phyloP scores from a whole-genome alignment of 495 filamentous ascomycete genomes.

The Tuber magnatum region DNA sequence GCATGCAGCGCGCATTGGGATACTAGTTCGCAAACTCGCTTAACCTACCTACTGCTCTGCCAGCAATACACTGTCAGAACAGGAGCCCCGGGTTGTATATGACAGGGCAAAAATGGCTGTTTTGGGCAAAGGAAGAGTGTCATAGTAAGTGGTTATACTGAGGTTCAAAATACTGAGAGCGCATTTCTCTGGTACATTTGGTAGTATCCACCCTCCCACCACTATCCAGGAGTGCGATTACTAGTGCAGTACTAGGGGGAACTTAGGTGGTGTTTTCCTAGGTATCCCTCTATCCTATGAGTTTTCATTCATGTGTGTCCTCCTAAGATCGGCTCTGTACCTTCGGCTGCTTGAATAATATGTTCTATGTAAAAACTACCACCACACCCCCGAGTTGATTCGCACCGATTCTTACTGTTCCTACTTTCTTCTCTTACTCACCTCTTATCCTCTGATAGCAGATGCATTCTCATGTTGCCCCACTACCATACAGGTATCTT shows the following conservation, averaged over 20 bases:
- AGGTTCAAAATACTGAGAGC: background rate
- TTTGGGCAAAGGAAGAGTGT: background rate
- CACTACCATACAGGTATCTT: background rate
- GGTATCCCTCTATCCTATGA: background rate
- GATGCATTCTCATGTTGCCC: background rate
- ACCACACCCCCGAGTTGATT: background rate
- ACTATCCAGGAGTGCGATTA: background rate
- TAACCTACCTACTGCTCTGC: background rate
- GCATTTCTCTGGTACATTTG: background rate
- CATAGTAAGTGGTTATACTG: background rate
- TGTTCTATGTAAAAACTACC: background rate
- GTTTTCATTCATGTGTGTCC: background rate
- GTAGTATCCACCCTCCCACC: background rate
- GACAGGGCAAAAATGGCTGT: background rate
- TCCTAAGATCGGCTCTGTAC: background rate
- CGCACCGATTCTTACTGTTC: background rate
- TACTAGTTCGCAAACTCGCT: background rate
- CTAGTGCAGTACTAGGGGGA: background rate
- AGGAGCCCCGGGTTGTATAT: accelerated
- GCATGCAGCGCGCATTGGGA: background rate
- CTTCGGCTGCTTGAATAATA: background rate
- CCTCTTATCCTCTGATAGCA: background rate
- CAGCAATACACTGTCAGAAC: background rate
- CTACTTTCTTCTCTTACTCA: background rate
- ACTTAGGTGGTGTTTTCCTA: background rate